These are phyloP conservation scores for Pogostemon cablin DNA, from an alignment of 257 asterid species.

Conservation along the genomic window DNA sequence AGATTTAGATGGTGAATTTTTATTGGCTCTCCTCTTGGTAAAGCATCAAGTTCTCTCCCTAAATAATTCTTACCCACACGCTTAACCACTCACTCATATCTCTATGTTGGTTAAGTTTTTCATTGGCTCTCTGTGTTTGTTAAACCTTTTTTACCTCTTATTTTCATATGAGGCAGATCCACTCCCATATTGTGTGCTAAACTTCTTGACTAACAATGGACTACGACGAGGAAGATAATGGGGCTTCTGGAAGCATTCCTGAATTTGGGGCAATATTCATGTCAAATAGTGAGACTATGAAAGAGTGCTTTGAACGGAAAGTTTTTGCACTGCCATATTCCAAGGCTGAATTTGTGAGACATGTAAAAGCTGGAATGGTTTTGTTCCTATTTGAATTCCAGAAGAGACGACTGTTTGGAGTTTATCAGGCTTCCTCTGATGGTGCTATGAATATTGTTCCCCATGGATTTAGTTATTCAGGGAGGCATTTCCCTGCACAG, in stretches of 20 bases:
- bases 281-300: slow-evolving; percentile 55
- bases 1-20: not conserved
- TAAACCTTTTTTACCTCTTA: not conserved
- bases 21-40: not conserved
- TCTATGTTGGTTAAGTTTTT: not conserved
- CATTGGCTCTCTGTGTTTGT: not conserved
- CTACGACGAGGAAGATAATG: slow-evolving; percentile 40
- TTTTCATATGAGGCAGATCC: not conserved
- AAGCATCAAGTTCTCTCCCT: slow-evolving; percentile 14
- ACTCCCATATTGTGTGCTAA: too few relatives aligned
- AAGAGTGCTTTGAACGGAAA: slow-evolving; percentile 55
- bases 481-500: slow-evolving; percentile 71
- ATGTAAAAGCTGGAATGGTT: slow-evolving; percentile 74
- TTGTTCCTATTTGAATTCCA: slow-evolving; percentile 76
- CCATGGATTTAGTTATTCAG: slow-evolving; percentile 52
- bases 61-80: not conserved
- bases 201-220: slow-evolving; percentile 43
- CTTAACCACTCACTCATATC: not conserved
- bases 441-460: slow-evolving; percentile 71
- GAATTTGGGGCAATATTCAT: slow-evolving; percentile 89
- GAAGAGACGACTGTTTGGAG: slow-evolving; percentile 75
- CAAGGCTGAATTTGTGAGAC: slow-evolving; percentile 54
- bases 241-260: slow-evolving; percentile 56
- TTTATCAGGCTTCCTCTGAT: slow-evolving; percentile 71
- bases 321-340: slow-evolving; percentile 68